A percentile compares a stretch with the other conserved stretches of the same genome.
Conservation (phyloP, 441 rosid genomes). For the Populus hybrid region DNA sequence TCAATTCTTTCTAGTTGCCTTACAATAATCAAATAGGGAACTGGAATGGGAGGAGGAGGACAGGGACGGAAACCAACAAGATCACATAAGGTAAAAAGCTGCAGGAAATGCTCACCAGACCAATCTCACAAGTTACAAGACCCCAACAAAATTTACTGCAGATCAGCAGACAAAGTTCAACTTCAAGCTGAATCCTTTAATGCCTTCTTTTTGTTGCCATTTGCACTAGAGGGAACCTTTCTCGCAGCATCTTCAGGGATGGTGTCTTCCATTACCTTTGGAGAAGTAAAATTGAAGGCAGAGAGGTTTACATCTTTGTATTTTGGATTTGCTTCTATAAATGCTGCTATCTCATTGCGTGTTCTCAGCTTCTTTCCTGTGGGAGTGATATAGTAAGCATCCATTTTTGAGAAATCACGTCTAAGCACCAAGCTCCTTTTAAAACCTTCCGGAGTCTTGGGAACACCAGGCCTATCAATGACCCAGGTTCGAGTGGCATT, state of each 20-base stretch:
- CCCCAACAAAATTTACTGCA: not conserved
- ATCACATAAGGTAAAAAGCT: not conserved
- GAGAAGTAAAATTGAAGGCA: constrained; percentile 68
- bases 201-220: constrained; percentile 32
- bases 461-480: too few species aligned
- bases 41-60: not conserved
- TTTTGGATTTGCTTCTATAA: constrained; percentile 53
- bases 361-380: constrained; percentile 78
- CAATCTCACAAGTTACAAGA: not conserved
- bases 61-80: not conserved
- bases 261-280: constrained; percentile 69
- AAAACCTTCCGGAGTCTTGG: constrained; percentile 85
- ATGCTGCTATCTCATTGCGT: constrained; percentile 57
- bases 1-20: not conserved
- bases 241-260: constrained; percentile 40
- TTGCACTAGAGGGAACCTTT: constrained; percentile 27
- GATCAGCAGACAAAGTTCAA: not conserved
- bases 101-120: not conserved
- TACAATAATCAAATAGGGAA: not conserved
- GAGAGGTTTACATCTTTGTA: constrained; percentile 46
- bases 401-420: constrained; percentile 76
- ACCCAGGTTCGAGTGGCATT: too few species aligned
- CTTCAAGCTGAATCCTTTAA: constrained; percentile 31
- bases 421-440: constrained; percentile 71
- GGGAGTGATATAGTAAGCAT: constrained; percentile 76